Evolutionary conservation across 2,329 filamentous ascomycete genomes (phyloP), one percentile per base, ranked within the genome.

Genomic region (Teratosphaeria gauchensis): DNA sequence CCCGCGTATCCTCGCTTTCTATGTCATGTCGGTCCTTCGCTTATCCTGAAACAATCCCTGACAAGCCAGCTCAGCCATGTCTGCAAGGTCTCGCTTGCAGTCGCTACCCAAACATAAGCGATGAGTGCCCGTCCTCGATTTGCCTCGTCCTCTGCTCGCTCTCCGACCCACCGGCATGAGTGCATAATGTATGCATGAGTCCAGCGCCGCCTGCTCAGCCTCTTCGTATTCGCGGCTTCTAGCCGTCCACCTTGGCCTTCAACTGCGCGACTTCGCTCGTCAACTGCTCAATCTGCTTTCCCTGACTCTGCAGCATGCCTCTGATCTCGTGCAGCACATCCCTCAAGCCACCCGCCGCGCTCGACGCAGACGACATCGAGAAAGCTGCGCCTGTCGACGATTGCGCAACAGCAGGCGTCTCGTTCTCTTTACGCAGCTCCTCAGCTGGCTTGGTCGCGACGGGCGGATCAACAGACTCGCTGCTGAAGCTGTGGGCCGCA

Each of bases 231-330:
- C 42, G 42, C 42, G 19, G 42, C 42, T 48, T 48, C 42, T 48
- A 48, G 6, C 42, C 42, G 42, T 48, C 42, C n/a, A 48, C 42
- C 42, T 48, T 88, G 74, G 84, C 84, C 82, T 95, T 95, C 66
- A 96, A 79, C 16, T 82, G 81, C 70, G 94, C 90, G 14, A 95
- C 86, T 73, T 95, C 89, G 32, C 88, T 82, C 55, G 83, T 88
- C 75, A 96, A 88, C n/a, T 83, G 79, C 62, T 79, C 84, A 69
- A 96, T 89, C 64, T 90, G 84, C 77, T 83, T 84, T 58, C 83
- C 89, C 75, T 96, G 91, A 63, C 83, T 81, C 72, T 89, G 84
- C 35, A 96, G 79, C 66, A 94, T 77, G 58, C 82, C 77, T 75
- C 89, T 92, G 75, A 95, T 94, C 68, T 92, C 83, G 42, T 83